A percentile compares a stretch with the other conserved stretches of the same genome.
Conservation (phyloP, 2,329 filamentous ascomycete species). For the Ceratocystis smalleyi region DNA sequence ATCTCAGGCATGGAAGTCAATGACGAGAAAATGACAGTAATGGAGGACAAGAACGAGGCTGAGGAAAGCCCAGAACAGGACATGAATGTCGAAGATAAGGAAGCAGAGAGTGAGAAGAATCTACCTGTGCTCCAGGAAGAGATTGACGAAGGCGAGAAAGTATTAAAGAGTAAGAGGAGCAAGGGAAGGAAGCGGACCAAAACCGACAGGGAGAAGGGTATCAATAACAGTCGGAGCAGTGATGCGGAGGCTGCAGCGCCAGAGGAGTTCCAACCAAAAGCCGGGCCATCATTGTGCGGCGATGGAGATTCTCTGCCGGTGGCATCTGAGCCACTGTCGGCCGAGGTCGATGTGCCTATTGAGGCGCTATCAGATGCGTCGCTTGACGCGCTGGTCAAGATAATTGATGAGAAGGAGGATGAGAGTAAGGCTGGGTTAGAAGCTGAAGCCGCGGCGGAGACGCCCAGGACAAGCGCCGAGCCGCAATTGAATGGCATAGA, state of each 20-base stretch:
- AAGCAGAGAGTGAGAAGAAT: not conserved
- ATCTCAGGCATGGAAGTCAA: constrained; percentile 63
- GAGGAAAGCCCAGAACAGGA: not conserved
- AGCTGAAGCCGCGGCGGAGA: not conserved
- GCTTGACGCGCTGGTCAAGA: constrained; percentile 1
- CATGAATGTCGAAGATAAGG: not conserved
- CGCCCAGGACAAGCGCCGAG: not conserved
- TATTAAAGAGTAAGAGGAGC: not conserved
- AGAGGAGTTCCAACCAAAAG: not conserved
- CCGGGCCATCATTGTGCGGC: not conserved
- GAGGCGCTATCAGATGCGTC: constrained; percentile 1
- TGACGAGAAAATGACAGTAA: constrained; percentile 20
- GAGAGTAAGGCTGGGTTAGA: not conserved
- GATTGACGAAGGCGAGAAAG: not conserved
- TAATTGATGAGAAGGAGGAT: not conserved
- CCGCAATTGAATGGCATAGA: not conserved
- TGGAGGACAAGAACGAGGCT: not conserved
- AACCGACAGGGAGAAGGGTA: not conserved
- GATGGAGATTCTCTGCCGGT: not conserved
- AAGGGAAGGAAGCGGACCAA: not conserved
- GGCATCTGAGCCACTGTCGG: not conserved
- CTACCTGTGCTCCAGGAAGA: not conserved
- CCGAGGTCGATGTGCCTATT: not conserved
- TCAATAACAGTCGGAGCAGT: not conserved
- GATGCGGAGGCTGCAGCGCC: not conserved